phyloP scores from a whole-genome alignment of 1,284 basidiomycete species.

The Cutaneotrichosporon cavernicola region DNA sequence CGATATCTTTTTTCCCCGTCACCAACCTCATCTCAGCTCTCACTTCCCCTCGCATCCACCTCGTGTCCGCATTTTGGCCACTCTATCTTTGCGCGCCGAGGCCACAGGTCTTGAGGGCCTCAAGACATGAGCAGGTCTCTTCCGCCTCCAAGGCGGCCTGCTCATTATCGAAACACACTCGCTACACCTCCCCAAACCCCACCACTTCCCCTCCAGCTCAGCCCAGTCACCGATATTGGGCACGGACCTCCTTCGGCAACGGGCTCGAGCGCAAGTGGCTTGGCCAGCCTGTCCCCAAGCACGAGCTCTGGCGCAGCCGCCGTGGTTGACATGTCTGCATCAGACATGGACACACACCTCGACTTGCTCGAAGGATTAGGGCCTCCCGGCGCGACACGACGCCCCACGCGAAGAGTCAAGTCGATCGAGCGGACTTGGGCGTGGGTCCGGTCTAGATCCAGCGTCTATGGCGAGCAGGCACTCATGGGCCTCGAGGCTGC shows the following conservation, averaged over 20 bases:
- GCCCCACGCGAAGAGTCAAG: conserved; percentile 23
- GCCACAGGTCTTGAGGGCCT: conserved; percentile 10
- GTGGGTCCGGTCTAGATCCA: conserved; percentile 28
- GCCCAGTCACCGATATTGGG: conserved; percentile 11
- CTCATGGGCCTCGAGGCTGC: conserved; percentile 12
- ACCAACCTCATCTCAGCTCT: not conserved
- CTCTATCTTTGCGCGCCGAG: conserved; percentile 3
- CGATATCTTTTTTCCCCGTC: not conserved
- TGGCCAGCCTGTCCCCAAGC: conserved; percentile 9
- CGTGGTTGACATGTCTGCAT: conserved; percentile 19
- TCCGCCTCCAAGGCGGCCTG: conserved; percentile 15
- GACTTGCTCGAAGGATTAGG: conserved; percentile 22
- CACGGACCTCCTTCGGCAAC: conserved; percentile 18
- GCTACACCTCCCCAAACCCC: conserved; percentile 4
- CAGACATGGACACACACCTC: conserved; percentile 26
- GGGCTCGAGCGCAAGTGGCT: conserved; percentile 23
- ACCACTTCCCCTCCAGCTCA: conserved; percentile 8
- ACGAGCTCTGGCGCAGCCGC: conserved; percentile 16
- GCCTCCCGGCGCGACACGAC: conserved; percentile 23
- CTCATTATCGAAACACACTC: conserved; percentile 3
- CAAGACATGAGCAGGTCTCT: conserved; percentile 14
- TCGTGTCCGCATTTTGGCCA: conserved; percentile 5
- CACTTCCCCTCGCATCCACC: not conserved
- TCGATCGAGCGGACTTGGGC: conserved; percentile 27
- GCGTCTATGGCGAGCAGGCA: conserved; percentile 23